These are phyloP conservation scores for Tuber umbilicatum DNA, from an alignment of 495 filamentous ascomycete genomes.

Conservation along the genomic window DNA sequence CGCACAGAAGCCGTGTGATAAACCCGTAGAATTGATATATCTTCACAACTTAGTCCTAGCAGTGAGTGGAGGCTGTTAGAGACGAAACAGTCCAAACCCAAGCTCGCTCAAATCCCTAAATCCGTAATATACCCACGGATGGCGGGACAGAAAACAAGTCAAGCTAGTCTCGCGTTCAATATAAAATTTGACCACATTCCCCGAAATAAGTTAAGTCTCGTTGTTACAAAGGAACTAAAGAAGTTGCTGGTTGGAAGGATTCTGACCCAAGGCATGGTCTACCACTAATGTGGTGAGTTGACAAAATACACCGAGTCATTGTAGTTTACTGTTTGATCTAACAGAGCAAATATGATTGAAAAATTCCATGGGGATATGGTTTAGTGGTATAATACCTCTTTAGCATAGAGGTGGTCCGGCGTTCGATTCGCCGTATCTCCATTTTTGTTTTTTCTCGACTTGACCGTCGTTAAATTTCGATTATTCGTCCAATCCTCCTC, in stretches of 20 bases:
- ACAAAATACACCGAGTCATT: not conserved
- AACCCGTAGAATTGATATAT: not conserved
- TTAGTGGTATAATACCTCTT: slow-evolving; percentile 46
- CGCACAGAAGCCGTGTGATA: not conserved
- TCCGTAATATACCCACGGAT: not conserved
- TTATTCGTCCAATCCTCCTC: not conserved
- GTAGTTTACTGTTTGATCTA: not conserved
- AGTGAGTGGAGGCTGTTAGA: not conserved
- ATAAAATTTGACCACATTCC: not conserved
- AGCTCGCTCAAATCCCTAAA: not conserved
- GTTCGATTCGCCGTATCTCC: slow-evolving; percentile 45
- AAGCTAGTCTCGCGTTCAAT: not conserved
- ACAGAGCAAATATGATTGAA: not conserved
- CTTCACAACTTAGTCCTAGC: not conserved
- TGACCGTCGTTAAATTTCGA: not conserved
- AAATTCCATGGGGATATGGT: slow-evolving; percentile 32
- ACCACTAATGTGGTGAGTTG: not conserved
- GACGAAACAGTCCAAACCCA: not conserved
- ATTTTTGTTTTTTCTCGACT: slow-evolving; percentile 5
- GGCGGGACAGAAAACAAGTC: not conserved
- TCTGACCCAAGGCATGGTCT: not conserved
- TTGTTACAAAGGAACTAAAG: not conserved
- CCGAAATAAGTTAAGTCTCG: not conserved
- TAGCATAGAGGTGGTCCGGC: slow-evolving; percentile 46
- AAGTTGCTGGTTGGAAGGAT: not conserved